Evolutionary conservation across 345 rosid genomes (phyloP), one percentile per base, ranked within the genome.

Genomic region (Pseudoturritis turrita): DNA sequence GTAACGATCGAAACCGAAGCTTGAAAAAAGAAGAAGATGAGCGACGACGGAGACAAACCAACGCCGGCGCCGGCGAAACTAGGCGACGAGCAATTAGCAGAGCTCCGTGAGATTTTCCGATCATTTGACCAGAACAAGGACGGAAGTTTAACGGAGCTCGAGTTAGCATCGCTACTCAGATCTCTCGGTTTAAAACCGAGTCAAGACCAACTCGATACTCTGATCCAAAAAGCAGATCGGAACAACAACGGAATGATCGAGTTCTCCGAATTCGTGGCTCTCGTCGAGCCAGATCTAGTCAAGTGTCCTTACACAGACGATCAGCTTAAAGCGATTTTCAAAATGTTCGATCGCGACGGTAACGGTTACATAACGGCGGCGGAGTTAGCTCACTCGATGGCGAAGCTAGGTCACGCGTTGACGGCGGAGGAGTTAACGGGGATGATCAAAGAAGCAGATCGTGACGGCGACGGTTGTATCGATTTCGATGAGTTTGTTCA

Each of bases 371-470:
- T 92, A 54, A 92, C 96, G 0, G 92, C 95, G 0, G 98, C 89
- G 0, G 98, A 92, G 78, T 57, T 92, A 56, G 95, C 96, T 0
- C 95, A 89, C 61, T 88, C 96, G 13, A 92, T 89, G 98, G 95
- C 98, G 1, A 88, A 81, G 72, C 50, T 89, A 1, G 96, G 96
- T 8, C 91, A 92, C 9, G 86, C 88, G 1, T 81, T 92, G 68
- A 89, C 95, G 0, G 92, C 83, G 0, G 88, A 86, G 51, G 98
- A 95, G 81, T 74, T 95, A 79, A 86, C 92, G 1, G 99, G 97
- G 79, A 95, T 95, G 99, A 95, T 95, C 63, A 89, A 66, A 80
- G 99, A 95, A 75, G 99, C 98, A 0, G 99, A 95, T 68, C 80
- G 86, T 0, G 98, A 95, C 10, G 99, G 99, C 0, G 99, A 95